These are phyloP conservation scores for Bipolaris bicolor DNA, from an alignment of 2,329 filamentous ascomycete genomes.

Conservation along the genomic window DNA sequence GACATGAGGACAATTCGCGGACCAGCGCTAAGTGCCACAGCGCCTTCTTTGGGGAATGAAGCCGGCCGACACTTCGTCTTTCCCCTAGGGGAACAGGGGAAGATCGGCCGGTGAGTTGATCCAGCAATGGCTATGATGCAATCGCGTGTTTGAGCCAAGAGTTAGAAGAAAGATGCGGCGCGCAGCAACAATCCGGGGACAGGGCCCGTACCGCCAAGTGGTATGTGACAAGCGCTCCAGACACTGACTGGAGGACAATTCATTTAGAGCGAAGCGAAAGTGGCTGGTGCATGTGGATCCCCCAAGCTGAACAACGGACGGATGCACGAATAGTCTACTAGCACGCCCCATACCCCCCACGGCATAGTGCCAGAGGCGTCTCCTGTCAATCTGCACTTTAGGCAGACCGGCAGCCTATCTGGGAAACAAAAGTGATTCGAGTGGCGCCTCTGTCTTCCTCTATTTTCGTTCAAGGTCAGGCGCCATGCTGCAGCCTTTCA, in stretches of 20 bases:
- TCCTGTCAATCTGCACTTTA: slow-evolving; percentile 5
- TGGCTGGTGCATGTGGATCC: slow-evolving; percentile 2
- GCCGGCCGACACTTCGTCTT: not conserved
- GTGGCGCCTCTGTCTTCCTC: slow-evolving; percentile 2
- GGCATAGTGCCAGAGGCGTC: slow-evolving; percentile 2
- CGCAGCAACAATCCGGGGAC: not conserved
- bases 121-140: not conserved
- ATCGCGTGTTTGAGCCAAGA: slow-evolving; percentile 10
- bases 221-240: not conserved
- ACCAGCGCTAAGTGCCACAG: not conserved
- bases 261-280: slow-evolving; percentile 1
- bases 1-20: not conserved
- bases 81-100: not conserved
- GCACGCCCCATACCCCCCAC: not conserved
- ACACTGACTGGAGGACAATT: not conserved
- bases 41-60: not conserved
- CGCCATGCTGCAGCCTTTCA: slow-evolving; percentile 11
- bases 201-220: not conserved
- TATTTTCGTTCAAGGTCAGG: slow-evolving; percentile 11
- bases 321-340: slow-evolving; percentile 4
- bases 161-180: not conserved
- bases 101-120: not conserved
- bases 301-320: slow-evolving; percentile 5
- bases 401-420: slow-evolving; percentile 6
- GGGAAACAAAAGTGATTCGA: slow-evolving; percentile 3